Base-by-base conservation (phyloP, 805 yeast genomes). In the Zygotorulaspora danielsina region DNA sequence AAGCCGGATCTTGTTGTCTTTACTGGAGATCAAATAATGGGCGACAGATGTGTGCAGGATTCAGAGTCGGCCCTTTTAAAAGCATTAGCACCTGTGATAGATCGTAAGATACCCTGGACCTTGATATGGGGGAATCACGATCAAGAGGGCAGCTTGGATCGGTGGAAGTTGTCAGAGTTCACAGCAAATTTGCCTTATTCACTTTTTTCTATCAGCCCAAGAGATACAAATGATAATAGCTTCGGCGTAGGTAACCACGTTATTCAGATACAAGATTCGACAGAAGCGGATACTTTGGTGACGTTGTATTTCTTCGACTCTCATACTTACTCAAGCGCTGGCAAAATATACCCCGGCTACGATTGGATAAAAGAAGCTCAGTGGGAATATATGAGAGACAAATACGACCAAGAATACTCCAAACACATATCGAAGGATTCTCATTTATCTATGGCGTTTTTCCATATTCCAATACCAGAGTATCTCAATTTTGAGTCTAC, bases 391-490 rank as follows among this genome's bases (percentile, higher is more conserved):
- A 46, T 85, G 17, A 67, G 69, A 39, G 54, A 66, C 38, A 50
- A 63, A 34, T 57, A 54, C 36, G 51, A 55, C 12, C 50, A 63
- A 26, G 48, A 63, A 32, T 46, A 54, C 37, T 49, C 59, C 12
- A 46, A 58, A 19, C 57, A 64, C 12, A 46, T 61, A 10, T 69
- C 70, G 49, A 45, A 70, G 1, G 13, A 66, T 12, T 62, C 61
- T 4, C 81, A 76, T 26, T 54, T 85, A 45, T 72, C 87, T 9
- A 79, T 93, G 87, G 95, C 95, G 1, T 90, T 93, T 53, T 84
- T 89, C 71, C 98, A 93, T 57, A 89, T 93, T 20, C 98, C 98
- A 0, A 50, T 89, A 12, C 93, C 96, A 1, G 97, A 93, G 60
- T 89, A 78, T 59, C 64, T 78, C 41, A 71, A 81, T 44, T 38